phyloP scores from a whole-genome alignment of 768 basidiomycete species.

The Lactarius trivialis region DNA sequence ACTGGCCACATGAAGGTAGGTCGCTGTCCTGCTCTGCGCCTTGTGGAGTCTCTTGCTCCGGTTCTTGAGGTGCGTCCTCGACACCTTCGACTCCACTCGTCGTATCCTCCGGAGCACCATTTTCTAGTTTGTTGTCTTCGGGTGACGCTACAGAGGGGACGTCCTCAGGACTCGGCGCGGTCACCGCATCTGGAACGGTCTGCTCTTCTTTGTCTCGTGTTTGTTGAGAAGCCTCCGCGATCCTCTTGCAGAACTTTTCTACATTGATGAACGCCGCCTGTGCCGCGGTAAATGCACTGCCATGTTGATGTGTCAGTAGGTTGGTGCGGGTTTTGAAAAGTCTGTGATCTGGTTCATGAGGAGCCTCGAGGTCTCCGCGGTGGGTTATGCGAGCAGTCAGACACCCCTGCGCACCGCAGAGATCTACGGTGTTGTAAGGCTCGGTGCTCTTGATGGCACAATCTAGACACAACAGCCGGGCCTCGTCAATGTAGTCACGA shows the following conservation, averaged over 20 bases:
- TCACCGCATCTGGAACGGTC: not conserved
- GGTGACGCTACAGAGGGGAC: not conserved
- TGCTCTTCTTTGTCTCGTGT: not conserved
- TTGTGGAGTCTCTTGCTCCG: not conserved
- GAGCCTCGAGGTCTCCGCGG: slow-evolving; percentile 19
- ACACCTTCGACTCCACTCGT: not conserved
- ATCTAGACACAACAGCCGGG: slow-evolving; percentile 30
- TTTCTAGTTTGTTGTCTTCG: not conserved
- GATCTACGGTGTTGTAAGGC: slow-evolving; percentile 26
- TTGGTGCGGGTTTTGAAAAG: slow-evolving; percentile 27
- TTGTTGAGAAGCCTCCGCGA: not conserved
- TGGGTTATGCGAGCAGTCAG: slow-evolving; percentile 15
- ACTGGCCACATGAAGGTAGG: slow-evolving; percentile 23
- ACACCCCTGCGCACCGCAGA: slow-evolving; percentile 28
- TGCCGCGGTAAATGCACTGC: not conserved
- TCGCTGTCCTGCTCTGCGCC: slow-evolving; percentile 14
- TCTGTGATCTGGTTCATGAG: slow-evolving; percentile 29
- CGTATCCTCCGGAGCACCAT: not conserved
- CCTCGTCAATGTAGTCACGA: slow-evolving; percentile 25
- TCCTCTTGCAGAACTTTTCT: not conserved
- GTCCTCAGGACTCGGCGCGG: not conserved
- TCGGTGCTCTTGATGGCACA: slow-evolving; percentile 23
- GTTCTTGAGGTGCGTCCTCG: not conserved
- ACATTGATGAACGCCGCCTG: not conserved
- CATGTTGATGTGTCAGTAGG: slow-evolving; percentile 2